phyloP scores from a whole-genome alignment of 192 early-diverging fungal genomes.

The Globomyces pollinis-pini region DNA sequence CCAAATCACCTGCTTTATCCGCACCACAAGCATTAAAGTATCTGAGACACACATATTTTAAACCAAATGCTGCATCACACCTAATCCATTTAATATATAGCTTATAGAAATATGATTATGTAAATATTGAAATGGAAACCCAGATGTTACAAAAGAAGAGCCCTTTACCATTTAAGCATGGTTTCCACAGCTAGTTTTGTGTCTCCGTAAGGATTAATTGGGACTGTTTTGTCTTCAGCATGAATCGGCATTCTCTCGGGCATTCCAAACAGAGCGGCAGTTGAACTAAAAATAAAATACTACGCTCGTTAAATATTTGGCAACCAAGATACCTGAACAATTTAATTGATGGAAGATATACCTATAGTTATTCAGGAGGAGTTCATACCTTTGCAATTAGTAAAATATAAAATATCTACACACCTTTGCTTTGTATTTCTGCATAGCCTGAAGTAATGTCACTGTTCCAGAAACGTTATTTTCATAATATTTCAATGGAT shows the following conservation, averaged over 20 bases:
- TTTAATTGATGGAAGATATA: not conserved
- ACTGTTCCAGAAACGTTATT: conserved; percentile 90
- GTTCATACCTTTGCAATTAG: conserved; percentile 50
- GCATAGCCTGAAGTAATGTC: conserved; percentile 76
- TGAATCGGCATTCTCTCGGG: conserved; percentile 65
- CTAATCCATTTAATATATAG: too few relatives aligned
- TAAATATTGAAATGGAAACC: not conserved
- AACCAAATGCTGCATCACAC: conserved; percentile 38
- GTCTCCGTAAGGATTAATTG: conserved; percentile 90
- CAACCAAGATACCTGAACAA: not conserved
- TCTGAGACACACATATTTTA: conserved; percentile 50
- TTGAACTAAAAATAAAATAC: conserved; percentile 91
- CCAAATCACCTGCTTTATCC: conserved; percentile 50
- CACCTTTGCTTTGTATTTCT: conserved; percentile 42
- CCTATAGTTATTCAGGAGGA: not conserved
- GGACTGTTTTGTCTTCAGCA: conserved; percentile 54
- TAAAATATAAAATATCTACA: too few relatives aligned
- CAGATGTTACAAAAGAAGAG: too few relatives aligned
- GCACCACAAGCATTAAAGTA: conserved; percentile 97
- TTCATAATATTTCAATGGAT: conserved; percentile 85
- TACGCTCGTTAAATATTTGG: not conserved
- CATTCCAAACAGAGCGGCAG: conserved; percentile 84
- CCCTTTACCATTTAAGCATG: conserved; percentile 70
- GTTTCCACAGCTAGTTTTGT: conserved; percentile 93
- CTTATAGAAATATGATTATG: conserved; percentile 3